Evolutionary conservation across 1,284 basidiomycete genomes (phyloP).

Genomic region (Rhodotorula glutinis): DNA sequence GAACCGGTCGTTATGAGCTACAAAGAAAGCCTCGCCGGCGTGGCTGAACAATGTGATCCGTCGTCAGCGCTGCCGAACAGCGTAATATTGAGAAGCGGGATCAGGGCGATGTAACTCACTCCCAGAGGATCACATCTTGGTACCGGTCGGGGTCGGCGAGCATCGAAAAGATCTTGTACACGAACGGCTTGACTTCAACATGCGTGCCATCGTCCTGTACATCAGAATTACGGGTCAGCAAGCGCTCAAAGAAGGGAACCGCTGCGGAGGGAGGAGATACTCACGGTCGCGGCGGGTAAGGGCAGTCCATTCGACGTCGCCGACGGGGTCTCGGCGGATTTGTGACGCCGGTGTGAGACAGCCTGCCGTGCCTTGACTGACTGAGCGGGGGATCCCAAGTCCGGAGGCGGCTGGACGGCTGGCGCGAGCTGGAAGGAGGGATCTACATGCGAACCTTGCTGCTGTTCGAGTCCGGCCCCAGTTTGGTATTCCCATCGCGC

Average conservation of each 20-base stretch:
- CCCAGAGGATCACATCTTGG: slow-evolving; percentile 27
- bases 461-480: not conserved
- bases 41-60: not conserved
- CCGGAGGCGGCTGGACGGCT: no score
- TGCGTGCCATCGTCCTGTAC: not conserved
- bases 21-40: slow-evolving; percentile 25
- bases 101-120: not conserved
- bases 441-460: not conserved
- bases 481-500: not conserved
- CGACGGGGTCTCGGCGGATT: no score
- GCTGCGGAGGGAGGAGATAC: no score
- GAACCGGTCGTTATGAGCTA: slow-evolving; percentile 24
- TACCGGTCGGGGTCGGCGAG: slow-evolving; percentile 19
- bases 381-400: no score
- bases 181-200: slow-evolving; percentile 29
- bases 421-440: not conserved
- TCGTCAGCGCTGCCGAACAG: no score
- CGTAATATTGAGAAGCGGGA: no score
- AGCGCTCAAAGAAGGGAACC: no score
- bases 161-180: slow-evolving; percentile 26
- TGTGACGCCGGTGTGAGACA: no score
- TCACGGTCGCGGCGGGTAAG: not conserved
- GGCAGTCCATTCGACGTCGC: no score
- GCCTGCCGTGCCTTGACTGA: no score
- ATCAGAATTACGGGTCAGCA: no score